Evolutionary conservation across 805 yeast genomes (phyloP).

Genomic region (Torulaspora franciscae): DNA sequence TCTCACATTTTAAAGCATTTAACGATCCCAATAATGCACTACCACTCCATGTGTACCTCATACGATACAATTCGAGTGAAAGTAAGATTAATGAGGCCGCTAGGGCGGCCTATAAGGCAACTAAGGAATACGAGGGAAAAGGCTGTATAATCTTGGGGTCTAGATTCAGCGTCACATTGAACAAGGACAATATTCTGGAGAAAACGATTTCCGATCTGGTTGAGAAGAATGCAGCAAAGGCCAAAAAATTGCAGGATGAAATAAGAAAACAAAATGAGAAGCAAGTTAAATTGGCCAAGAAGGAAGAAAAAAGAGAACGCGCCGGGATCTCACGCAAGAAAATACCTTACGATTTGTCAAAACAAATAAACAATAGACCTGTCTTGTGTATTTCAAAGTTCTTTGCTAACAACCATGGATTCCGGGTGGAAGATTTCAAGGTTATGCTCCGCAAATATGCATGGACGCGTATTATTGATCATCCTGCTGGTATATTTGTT

Average conservation of each 20-base stretch:
- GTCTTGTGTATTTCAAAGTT: slow-evolving; percentile 49
- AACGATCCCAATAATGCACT: slow-evolving; percentile 73
- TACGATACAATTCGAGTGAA: slow-evolving; percentile 54
- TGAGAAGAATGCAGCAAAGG: slow-evolving; percentile 38
- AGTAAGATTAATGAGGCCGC: slow-evolving; percentile 49
- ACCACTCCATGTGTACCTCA: slow-evolving; percentile 66
- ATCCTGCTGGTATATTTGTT: slow-evolving; percentile 60
- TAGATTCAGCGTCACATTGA: slow-evolving; percentile 49
- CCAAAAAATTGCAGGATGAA: slow-evolving; percentile 36
- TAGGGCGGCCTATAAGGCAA: slow-evolving; percentile 44
- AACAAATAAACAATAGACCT: slow-evolving; percentile 52
- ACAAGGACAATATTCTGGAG: slow-evolving; percentile 40
- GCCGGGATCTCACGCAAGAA: slow-evolving; percentile 14
- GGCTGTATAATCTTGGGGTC: slow-evolving; percentile 48
- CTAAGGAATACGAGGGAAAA: slow-evolving; percentile 37
- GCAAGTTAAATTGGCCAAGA: slow-evolving; percentile 4
- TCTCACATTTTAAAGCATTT: slow-evolving; percentile 53
- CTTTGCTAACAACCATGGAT: slow-evolving; percentile 49
- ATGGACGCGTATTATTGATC: slow-evolving; percentile 63
- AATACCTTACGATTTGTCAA: slow-evolving; percentile 47
- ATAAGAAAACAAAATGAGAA: slow-evolving; percentile 23
- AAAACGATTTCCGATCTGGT: slow-evolving; percentile 29
- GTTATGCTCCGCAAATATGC: slow-evolving; percentile 52
- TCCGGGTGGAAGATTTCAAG: slow-evolving; percentile 59
- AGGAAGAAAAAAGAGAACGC: slow-evolving; percentile 5